Conservation (phyloP, 176 grass and related monocot genomes). For the Carex cristatella region DNA sequence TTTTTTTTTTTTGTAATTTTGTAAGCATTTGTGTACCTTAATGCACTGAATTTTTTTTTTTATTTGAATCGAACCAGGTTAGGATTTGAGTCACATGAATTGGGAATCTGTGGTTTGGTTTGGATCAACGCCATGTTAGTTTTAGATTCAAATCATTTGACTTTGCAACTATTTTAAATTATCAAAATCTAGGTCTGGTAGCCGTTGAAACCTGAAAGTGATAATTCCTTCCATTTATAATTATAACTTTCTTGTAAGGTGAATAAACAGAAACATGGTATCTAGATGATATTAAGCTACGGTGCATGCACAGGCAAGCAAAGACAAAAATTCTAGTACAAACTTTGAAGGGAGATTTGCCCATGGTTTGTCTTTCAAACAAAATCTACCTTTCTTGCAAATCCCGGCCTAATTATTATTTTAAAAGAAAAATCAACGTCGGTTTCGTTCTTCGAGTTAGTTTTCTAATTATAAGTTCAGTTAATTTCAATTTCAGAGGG, state of each 20-base stretch:
- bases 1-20: background rate
- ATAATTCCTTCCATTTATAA: background rate
- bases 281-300: background rate
- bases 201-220: background rate
- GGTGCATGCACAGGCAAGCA: constrained; percentile 1
- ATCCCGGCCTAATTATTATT: background rate
- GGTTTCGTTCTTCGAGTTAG: background rate
- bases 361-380: background rate
- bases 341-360: background rate
- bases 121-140: background rate
- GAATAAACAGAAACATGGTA: background rate
- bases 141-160: background rate
- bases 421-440: background rate
- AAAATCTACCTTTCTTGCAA: constrained; percentile 16
- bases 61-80: background rate
- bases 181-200: background rate
- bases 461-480: background rate
- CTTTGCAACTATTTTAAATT: background rate
- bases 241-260: background rate
- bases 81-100: background rate
- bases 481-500: background rate
- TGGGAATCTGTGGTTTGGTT: background rate
- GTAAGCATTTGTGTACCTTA: background rate
- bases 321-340: background rate
- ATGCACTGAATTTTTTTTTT: background rate